A percentile compares a stretch with the other conserved stretches of the same genome.
These are phyloP conservation scores for Colletotrichum gloeosporioides DNA, from an alignment of 2,329 filamentous ascomycete genomes.

Conservation along the genomic window DNA sequence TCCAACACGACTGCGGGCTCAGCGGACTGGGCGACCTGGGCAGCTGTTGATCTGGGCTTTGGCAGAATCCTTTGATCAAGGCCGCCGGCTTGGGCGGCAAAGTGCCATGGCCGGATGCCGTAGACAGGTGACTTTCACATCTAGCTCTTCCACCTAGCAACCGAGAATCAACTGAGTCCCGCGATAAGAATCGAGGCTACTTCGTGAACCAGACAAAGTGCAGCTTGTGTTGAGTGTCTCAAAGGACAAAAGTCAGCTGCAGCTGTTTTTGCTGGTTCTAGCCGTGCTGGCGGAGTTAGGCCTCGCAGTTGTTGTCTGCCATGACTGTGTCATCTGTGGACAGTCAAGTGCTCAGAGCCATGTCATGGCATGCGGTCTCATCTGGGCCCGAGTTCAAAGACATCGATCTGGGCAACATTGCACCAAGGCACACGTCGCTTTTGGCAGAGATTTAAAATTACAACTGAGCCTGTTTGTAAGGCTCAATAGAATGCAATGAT, in stretches of 20 bases:
- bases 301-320: neutral
- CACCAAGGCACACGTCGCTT: neutral
- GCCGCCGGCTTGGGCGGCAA: neutral
- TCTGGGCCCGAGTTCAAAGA: neutral
- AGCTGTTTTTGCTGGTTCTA: neutral
- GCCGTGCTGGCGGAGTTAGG: too few relatives aligned
- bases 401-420: fast-evolving
- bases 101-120: neutral
- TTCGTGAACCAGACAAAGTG: neutral
- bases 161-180: neutral
- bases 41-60: too few relatives aligned
- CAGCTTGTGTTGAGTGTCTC: neutral
- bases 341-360: neutral
- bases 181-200: neutral
- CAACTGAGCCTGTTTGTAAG: neutral
- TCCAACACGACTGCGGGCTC: neutral
- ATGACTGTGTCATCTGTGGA: neutral
- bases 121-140: neutral
- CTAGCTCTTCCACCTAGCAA: neutral
- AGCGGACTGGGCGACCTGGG: too few relatives aligned
- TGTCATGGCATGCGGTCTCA: neutral
- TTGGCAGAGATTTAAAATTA: neutral
- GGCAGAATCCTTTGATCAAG: neutral
- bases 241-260: neutral
- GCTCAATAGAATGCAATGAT: neutral